Percentiles rank a stretch among this genome's conserved stretches.
phyloP scores from a whole-genome alignment of 1,284 basidiomycete genomes.

The Sparassis latifolia region DNA sequence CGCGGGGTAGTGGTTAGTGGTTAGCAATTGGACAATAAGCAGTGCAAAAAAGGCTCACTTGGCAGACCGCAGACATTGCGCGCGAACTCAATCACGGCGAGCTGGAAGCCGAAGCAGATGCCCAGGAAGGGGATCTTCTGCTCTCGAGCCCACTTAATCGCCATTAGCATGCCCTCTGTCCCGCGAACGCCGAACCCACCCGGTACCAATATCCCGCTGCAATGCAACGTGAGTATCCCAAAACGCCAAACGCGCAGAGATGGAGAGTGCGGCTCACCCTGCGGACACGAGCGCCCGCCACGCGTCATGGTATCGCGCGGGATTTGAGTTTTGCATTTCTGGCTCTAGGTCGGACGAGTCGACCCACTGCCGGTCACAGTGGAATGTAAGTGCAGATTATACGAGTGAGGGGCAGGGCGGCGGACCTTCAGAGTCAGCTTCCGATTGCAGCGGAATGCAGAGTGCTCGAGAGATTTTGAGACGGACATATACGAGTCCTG shows the following conservation, averaged over 20 bases:
- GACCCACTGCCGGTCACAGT: constrained; percentile 67
- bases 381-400: constrained; percentile 5
- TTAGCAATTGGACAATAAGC: constrained; percentile 1
- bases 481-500: constrained; percentile 99
- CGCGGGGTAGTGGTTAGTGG: not conserved
- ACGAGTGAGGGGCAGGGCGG: constrained; percentile 5
- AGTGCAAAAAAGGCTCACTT: constrained; percentile 35
- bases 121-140: constrained; percentile 94
- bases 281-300: constrained; percentile 93
- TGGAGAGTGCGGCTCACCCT: constrained; percentile 40
- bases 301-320: constrained; percentile 92
- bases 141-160: constrained; percentile 95
- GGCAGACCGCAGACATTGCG: constrained; percentile 76
- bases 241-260: not conserved
- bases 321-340: constrained; percentile 70
- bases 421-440: constrained; percentile 76
- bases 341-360: constrained; percentile 93
- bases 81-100: constrained; percentile 95
- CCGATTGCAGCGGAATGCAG: constrained; percentile 85
- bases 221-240: not conserved
- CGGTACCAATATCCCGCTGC: constrained; percentile 88
- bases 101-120: constrained; percentile 97
- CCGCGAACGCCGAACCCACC: constrained; percentile 94
- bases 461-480: constrained; percentile 95
- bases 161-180: constrained; percentile 96